A percentile compares a stretch with the other conserved stretches of the same genome.
phyloP scores from a whole-genome alignment of 2,329 filamentous ascomycete genomes.

The Pseudogymnoascus sp. region DNA sequence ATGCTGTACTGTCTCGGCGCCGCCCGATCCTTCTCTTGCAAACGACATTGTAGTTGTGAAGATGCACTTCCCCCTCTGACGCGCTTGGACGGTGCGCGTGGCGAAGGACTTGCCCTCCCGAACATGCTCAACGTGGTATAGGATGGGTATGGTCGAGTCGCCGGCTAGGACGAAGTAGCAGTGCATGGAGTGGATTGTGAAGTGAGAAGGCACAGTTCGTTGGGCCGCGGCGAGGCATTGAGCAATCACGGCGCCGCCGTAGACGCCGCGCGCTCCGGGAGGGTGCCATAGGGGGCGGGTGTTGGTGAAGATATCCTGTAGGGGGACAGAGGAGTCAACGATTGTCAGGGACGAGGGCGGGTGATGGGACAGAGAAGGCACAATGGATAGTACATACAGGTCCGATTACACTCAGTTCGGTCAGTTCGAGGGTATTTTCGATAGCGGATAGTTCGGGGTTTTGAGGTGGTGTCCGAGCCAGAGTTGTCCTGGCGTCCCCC shows the following conservation, averaged over 20 bases:
- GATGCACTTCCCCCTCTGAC: conserved; percentile 80
- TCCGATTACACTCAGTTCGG: conserved; percentile 67
- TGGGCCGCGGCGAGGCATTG: conserved; percentile 86
- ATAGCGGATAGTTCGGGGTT: conserved; percentile 71
- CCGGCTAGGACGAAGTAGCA: conserved; percentile 97
- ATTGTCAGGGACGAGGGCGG: background rate
- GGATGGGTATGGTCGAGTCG: conserved; percentile 72
- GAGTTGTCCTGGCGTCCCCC: conserved; percentile 40
- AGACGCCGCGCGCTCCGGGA: conserved; percentile 84
- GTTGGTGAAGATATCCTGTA: conserved; percentile 87
- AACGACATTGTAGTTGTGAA: conserved; percentile 96
- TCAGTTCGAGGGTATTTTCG: conserved; percentile 84
- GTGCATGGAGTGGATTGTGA: conserved; percentile 91
- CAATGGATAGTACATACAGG: conserved; percentile 47
- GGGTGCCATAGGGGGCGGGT: conserved; percentile 88
- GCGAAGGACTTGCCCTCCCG: conserved; percentile 84
- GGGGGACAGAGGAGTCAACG: background rate
- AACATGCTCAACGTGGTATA: conserved; percentile 93
- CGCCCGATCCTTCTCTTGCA: conserved; percentile 56
- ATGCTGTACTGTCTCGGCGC: conserved; percentile 53
- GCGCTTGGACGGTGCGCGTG: conserved; percentile 91
- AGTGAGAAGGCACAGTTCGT: conserved; percentile 72
- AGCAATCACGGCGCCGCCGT: conserved; percentile 86
- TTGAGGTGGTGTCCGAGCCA: conserved; percentile 68
- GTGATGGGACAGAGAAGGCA: background rate